phyloP scores from a whole-genome alignment of 1,284 basidiomycete genomes.

The Heliocybe sulcata region DNA sequence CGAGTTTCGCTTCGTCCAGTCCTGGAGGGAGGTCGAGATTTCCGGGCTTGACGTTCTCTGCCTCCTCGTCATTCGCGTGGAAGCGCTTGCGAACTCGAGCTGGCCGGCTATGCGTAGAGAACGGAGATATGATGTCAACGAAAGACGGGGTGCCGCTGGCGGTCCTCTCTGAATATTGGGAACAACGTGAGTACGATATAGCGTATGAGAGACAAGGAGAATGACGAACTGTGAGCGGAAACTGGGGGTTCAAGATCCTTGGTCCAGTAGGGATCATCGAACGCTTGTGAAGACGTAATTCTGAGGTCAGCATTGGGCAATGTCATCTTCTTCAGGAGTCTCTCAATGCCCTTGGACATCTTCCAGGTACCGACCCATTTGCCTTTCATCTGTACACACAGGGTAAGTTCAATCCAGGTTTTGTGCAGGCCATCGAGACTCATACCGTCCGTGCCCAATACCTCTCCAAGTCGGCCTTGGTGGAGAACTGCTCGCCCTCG shows the following conservation, averaged over 20 bases:
- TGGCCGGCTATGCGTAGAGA: slow-evolving; percentile 13
- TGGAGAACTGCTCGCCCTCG: slow-evolving; percentile 76
- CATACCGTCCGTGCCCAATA: slow-evolving; percentile 80
- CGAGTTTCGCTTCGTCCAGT: background rate
- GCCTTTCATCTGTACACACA: slow-evolving; percentile 47
- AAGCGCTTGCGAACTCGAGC: slow-evolving; percentile 5
- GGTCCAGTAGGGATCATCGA: slow-evolving; percentile 64
- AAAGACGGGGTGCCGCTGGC: slow-evolving; percentile 27
- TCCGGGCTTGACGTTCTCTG: slow-evolving; percentile 4
- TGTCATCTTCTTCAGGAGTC: slow-evolving; percentile 68
- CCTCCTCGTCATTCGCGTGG: slow-evolving; percentile 5
- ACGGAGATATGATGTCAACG: slow-evolving; percentile 30
- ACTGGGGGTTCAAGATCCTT: slow-evolving; percentile 10
- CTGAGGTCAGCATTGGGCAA: slow-evolving; percentile 68
- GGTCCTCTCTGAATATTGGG: slow-evolving; percentile 34
- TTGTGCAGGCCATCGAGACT: slow-evolving; percentile 6
- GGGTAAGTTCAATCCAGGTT: background rate
- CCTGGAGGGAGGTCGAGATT: background rate
- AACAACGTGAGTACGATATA: background rate
- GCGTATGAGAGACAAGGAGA: too few species aligned
- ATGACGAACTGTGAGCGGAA: slow-evolving; percentile 17
- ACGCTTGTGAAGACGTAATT: slow-evolving; percentile 56
- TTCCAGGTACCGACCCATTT: slow-evolving; percentile 81
- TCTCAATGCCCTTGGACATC: slow-evolving; percentile 61
- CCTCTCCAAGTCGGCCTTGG: slow-evolving; percentile 72